These are phyloP conservation scores for Calendula officinalis DNA, from an alignment of 129 eudicot species.

Conservation along the genomic window DNA sequence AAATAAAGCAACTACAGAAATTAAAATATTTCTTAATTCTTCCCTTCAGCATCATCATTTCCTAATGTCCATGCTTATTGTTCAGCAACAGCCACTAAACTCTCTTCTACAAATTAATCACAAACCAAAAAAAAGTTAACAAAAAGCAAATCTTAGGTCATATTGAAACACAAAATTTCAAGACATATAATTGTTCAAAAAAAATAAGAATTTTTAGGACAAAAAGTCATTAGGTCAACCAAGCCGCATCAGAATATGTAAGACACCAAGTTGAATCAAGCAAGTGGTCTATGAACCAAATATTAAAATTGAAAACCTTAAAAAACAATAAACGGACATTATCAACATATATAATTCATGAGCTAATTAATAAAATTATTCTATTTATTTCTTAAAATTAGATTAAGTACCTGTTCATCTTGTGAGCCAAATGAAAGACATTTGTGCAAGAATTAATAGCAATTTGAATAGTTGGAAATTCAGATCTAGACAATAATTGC, in stretches of 20 bases:
- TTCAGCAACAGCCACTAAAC: slow-evolving; percentile 84
- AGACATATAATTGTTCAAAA: no score
- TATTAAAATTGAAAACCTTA: no score
- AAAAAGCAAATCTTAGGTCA: no score
- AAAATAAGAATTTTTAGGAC: no score
- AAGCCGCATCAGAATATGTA: slow-evolving; percentile 71
- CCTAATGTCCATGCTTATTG: slow-evolving; percentile 99
- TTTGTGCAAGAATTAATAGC: slow-evolving; percentile 70
- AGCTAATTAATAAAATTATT: background rate
- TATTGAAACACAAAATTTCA: no score
- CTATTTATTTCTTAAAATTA: background rate
- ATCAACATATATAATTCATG: background rate
- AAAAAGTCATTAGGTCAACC: slow-evolving; percentile 77
- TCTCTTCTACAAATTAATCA: slow-evolving; percentile 58
- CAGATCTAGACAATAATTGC: slow-evolving; percentile 81
- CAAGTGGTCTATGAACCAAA: slow-evolving; percentile 40
- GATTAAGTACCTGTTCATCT: slow-evolving; percentile 84
- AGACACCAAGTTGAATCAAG: slow-evolving; percentile 99
- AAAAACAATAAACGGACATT: no score
- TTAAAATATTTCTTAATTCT: slow-evolving; percentile 70
- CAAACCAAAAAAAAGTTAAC: background rate
- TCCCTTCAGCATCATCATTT: slow-evolving; percentile 97
- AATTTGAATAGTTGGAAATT: slow-evolving; percentile 90
- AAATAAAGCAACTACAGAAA: slow-evolving; percentile 79
- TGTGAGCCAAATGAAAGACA: slow-evolving; percentile 93